A percentile compares a stretch with the other conserved stretches of the same genome.
Evolutionary conservation across 371 early-diverging fungal genomes (phyloP).

Genomic region (Sanchytrium tribonematis): DNA sequence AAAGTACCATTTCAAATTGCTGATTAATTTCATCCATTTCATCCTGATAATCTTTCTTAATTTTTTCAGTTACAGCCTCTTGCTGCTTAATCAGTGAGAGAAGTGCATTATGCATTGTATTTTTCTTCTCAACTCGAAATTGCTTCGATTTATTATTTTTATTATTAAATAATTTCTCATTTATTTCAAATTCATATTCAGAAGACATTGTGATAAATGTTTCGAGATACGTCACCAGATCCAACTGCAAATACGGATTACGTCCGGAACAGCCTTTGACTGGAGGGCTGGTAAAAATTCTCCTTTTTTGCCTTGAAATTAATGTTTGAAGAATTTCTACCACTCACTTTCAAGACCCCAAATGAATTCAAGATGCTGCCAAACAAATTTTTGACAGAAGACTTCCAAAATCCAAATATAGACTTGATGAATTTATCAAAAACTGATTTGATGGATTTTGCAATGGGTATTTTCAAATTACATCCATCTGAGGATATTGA

Average conservation of each 20-base stretch:
- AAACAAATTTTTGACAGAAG: neutral
- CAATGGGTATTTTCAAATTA: neutral
- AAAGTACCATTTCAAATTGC: neutral
- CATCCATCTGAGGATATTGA: neutral
- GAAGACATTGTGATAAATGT: neutral
- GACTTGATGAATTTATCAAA: neutral
- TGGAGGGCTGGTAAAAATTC: no score
- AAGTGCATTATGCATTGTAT: neutral
- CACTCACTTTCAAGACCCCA: neutral
- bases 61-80: neutral
- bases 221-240: no score
- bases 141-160: neutral
- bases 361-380: neutral
- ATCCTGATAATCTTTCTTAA: neutral
- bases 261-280: no score
- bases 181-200: neutral
- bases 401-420: neutral
- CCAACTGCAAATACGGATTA: no score
- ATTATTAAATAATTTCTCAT: neutral
- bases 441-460: neutral
- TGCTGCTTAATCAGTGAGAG: neutral
- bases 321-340: neutral
- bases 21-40: neutral
- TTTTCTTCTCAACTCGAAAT: neutral
- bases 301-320: no score